Evolutionary conservation across 306 rosid genomes (phyloP), one percentile per base, ranked within the genome.

Genomic region (Hippophae rhamnoides): DNA sequence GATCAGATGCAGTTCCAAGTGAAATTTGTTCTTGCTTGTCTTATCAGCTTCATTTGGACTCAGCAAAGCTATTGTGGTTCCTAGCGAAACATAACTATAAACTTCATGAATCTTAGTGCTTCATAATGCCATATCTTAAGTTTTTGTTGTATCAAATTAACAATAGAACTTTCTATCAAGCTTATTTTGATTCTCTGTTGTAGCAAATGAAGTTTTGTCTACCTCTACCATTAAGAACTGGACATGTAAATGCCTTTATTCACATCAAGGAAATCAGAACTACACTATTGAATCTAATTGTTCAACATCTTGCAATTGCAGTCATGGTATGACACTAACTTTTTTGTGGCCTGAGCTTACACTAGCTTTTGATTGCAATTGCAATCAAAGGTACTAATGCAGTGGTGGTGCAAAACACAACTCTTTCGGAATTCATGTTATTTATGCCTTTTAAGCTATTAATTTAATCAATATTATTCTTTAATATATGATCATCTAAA

Each of bases 281-380:
- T 61, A 63, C 67, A 47, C 80, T 57, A 75, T 75, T 69, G 80
- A 65, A 61, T 55, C 82, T 54, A 81, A 88, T 74, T 92, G 99
- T 80, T 81, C 98, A 44, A 60, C 84, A 11, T 88, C 93, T 68
- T 92, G 99, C 72, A 81, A 77, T 61, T 92, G 99, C 69, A 83
- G 60, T 64, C 79, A 71, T 79, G 99, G 96, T 92, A 81, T 67
- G 74, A 61, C 61, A 51, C 70, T 55, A 27, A 67, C 45, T 70
- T 61, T 63, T 60, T 62, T 74, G 74, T 31, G 38, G 38, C 38
- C 38, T 31, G 38, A 31, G 38, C 38, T 31, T 31, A 31, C 38
- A 31, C 38, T 31, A 1, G 5, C 38, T 31, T 31, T 31, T 31
- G 38, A 31, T 31, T 31, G 38, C 38, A 27, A 27, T 27, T 27